Conservation (phyloP, 768 basidiomycete species). For the Lepiota venenata region DNA sequence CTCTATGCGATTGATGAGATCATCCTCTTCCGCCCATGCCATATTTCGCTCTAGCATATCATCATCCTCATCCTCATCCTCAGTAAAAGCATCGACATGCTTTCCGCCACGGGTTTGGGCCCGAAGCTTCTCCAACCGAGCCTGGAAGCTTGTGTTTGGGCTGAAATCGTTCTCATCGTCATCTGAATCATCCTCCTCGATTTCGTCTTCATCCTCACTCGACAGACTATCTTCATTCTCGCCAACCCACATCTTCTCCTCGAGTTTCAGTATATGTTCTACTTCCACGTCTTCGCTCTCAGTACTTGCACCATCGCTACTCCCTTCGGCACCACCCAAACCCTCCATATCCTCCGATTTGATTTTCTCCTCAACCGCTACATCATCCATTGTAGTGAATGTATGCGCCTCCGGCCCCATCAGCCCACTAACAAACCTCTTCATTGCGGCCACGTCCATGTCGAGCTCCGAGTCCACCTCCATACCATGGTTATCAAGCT, state of each 20-base stretch:
- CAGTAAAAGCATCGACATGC: conserved; percentile 22
- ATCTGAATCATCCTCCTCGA: conserved; percentile 31
- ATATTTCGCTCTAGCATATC: conserved; percentile 26
- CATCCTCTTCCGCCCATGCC: conserved; percentile 50
- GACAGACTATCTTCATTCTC: conserved; percentile 25
- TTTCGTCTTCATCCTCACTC: conserved; percentile 31
- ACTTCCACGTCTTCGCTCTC: conserved; percentile 31
- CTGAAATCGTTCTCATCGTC: conserved; percentile 32
- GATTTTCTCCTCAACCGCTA: conserved; percentile 52
- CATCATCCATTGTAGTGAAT: conserved; percentile 64
- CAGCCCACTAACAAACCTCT: conserved; percentile 48
- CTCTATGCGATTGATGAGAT: conserved; percentile 49
- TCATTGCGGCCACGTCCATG: conserved; percentile 45
- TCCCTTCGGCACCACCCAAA: conserved; percentile 22
- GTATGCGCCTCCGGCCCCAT: conserved; percentile 38
- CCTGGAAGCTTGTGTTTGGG: conserved; percentile 42
- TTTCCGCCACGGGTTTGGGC: conserved; percentile 23
- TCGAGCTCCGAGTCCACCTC: conserved; percentile 57
- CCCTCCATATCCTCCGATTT: conserved; percentile 44
- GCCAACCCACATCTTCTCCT: conserved; percentile 43
- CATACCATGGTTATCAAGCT: conserved; percentile 47
- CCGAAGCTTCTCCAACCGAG: conserved; percentile 38
- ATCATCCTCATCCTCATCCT: conserved; percentile 30
- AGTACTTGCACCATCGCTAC: conserved; percentile 22
- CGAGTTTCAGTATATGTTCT: conserved; percentile 37